These are phyloP conservation scores for Cinnamomum chago DNA, from an alignment of 164 flowering plant genomes.

Conservation along the genomic window DNA sequence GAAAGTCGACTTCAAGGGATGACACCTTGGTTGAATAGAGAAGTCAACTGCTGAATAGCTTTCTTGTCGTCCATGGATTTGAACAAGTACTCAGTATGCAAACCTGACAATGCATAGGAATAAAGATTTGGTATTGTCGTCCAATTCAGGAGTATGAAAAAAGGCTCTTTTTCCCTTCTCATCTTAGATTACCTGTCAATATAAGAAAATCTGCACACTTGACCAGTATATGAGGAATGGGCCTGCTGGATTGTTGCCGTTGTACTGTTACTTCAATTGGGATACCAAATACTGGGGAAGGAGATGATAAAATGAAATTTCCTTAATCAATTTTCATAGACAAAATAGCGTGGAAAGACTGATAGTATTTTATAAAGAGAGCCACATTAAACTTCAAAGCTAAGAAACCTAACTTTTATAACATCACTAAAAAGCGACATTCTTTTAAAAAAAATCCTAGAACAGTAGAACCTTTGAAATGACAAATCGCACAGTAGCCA, in stretches of 20 bases:
- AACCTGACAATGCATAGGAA: constrained; percentile 35
- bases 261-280: constrained; percentile 81
- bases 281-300: constrained; percentile 71
- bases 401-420: too few species aligned
- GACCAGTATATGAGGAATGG: constrained; percentile 66
- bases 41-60: constrained; percentile 65
- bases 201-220: constrained; percentile 86
- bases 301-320: neutral
- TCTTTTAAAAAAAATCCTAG: neutral
- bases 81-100: constrained; percentile 61
- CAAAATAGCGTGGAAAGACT: neutral
- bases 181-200: constrained; percentile 53
- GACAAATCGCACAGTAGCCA: neutral
- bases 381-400: neutral
- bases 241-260: constrained; percentile 59
- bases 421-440: neutral
- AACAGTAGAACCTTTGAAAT: neutral
- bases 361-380: neutral
- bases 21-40: constrained; percentile 80
- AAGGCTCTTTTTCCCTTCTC: neutral
- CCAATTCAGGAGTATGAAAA: neutral
- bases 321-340: neutral
- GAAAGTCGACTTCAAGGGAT: constrained; percentile 4
- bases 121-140: neutral
- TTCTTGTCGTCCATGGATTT: constrained; percentile 72